These are phyloP conservation scores for Leccinum uliginosum DNA, from an alignment of 768 basidiomycete species.

Conservation along the genomic window DNA sequence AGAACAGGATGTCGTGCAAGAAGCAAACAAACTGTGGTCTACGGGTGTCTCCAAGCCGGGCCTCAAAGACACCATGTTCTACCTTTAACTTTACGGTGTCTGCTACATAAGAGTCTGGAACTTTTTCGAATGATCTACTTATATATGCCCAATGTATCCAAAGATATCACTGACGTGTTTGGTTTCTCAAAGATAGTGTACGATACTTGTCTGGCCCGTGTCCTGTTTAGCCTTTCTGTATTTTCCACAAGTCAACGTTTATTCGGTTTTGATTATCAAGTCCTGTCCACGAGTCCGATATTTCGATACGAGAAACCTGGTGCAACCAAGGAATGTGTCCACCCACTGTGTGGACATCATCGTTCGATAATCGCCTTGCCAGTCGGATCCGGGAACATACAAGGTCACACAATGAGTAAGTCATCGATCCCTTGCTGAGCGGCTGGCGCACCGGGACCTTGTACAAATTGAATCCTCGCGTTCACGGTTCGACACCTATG, in stretches of 20 bases:
- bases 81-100: constrained; percentile 41
- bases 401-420: background rate
- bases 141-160: background rate
- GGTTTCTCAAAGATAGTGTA: background rate
- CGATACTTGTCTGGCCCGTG: background rate
- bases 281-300: background rate
- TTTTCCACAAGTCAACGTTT: background rate
- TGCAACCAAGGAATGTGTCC: background rate
- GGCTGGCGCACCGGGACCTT: background rate
- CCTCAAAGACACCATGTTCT: constrained; percentile 73
- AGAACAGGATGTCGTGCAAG: constrained; percentile 48
- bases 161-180: background rate
- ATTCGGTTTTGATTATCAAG: background rate
- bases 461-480: background rate
- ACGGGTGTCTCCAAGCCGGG: constrained; percentile 44
- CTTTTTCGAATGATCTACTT: background rate
- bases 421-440: no score
- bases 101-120: background rate
- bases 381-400: background rate
- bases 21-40: constrained; percentile 55
- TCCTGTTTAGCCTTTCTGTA: background rate
- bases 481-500: constrained; percentile 1
- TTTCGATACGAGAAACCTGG: background rate
- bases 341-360: background rate
- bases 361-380: background rate